These are phyloP conservation scores for Botrytis paeoniae DNA, from an alignment of 2,329 filamentous ascomycete species.

Conservation along the genomic window DNA sequence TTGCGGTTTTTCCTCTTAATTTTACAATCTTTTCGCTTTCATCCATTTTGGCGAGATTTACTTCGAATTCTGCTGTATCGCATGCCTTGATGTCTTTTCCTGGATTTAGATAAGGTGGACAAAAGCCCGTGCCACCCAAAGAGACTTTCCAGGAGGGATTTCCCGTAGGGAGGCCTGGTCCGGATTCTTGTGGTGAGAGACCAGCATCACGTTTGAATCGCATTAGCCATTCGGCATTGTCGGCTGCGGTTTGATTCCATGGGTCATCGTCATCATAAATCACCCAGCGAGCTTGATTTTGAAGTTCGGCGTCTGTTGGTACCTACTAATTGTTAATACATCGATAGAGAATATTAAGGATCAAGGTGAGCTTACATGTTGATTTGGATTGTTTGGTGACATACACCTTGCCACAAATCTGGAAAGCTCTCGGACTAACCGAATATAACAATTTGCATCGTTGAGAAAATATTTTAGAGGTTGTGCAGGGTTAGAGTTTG, in stretches of 20 bases:
- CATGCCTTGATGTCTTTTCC: constrained; percentile 39
- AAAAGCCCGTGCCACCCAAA: constrained; percentile 54
- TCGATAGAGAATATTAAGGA: not conserved
- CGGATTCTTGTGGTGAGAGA: constrained; percentile 47
- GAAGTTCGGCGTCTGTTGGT: constrained; percentile 61
- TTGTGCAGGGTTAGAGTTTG: constrained; percentile 33
- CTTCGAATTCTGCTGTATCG: constrained; percentile 36
- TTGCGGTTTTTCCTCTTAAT: constrained; percentile 45
- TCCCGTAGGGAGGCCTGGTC: constrained; percentile 47
- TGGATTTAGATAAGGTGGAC: constrained; percentile 52
- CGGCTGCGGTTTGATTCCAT: constrained; percentile 62
- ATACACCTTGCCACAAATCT: constrained; percentile 53
- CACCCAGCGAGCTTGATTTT: constrained; percentile 61
- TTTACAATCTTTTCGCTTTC: constrained; percentile 41
- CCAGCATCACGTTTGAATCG: constrained; percentile 59
- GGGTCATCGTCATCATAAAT: constrained; percentile 63
- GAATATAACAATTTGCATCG: constrained; percentile 59
- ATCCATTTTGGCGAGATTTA: constrained; percentile 25
- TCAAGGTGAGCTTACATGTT: constrained; percentile 41
- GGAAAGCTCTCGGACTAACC: constrained; percentile 52
- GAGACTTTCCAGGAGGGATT: constrained; percentile 46
- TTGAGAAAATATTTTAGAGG: constrained; percentile 49
- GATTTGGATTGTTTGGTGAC: constrained; percentile 59
- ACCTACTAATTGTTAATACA: constrained; percentile 24
- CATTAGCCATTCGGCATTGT: constrained; percentile 61